A percentile compares a stretch with the other conserved stretches of the same genome.
Evolutionary conservation across 2,329 filamentous ascomycete genomes (phyloP).

Genomic region (Plectosphaerella sp.): DNA sequence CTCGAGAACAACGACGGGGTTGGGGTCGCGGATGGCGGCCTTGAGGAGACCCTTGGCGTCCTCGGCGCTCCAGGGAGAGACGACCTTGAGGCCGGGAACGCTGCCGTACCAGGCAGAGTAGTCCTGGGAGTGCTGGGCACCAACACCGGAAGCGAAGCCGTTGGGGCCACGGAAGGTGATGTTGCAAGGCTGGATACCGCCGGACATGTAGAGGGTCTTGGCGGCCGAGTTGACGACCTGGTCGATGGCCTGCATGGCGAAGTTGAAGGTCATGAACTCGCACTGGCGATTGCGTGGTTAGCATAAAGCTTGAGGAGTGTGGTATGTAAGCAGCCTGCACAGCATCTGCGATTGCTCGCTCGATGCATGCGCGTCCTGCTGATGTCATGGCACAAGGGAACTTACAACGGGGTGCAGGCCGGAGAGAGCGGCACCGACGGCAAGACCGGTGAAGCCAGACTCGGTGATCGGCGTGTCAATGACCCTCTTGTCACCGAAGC

Average conservation of each 20-base stretch:
- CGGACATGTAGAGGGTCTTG: constrained; percentile 99
- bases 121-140: constrained; percentile 97
- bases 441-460: constrained; percentile 89
- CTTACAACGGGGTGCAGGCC: constrained; percentile 90
- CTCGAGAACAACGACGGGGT: constrained; percentile 88
- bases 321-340: too few relatives aligned
- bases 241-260: constrained; percentile 99
- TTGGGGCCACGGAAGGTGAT: constrained; percentile 99
- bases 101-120: constrained; percentile 99
- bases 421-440: constrained; percentile 89
- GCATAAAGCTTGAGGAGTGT: background rate
- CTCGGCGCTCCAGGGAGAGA: constrained; percentile 92
- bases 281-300: constrained; percentile 50
- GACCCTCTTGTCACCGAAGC: constrained; percentile 94
- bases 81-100: constrained; percentile 95
- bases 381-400: background rate
- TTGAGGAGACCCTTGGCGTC: constrained; percentile 98
- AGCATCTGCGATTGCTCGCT: too few relatives aligned
- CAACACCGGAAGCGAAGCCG: constrained; percentile 94
- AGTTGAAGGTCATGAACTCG: constrained; percentile 99
- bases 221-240: constrained; percentile 98
- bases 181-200: constrained; percentile 98
- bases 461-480: constrained; percentile 99
- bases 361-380: background rate
- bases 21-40: constrained; percentile 95